A percentile compares a stretch with the other conserved stretches of the same genome.
phyloP scores from a whole-genome alignment of 1,139 yeast species.

The Scheffersomyces cryptocercus region DNA sequence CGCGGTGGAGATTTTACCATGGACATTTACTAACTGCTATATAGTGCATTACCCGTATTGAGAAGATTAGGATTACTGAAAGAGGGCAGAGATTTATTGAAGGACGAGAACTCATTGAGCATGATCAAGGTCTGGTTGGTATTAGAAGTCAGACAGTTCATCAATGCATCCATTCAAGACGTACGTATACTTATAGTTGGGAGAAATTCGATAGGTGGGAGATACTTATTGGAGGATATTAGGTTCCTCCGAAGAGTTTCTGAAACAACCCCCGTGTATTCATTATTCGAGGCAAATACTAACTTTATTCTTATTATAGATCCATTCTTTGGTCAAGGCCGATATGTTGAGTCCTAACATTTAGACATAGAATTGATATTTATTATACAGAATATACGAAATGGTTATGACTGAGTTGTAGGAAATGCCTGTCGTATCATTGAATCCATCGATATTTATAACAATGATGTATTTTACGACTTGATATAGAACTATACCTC shows the following conservation, averaged over 20 bases:
- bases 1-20: not conserved
- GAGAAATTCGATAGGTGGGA: not conserved
- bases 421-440: no score
- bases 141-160: conserved; percentile 82
- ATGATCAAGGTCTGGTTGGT: conserved; percentile 94
- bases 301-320: conserved; percentile 25
- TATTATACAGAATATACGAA: no score
- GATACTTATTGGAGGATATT: not conserved
- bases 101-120: conserved; percentile 61
- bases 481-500: no score
- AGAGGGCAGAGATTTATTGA: conserved; percentile 61
- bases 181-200: conserved; percentile 34
- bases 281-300: conserved; percentile 13
- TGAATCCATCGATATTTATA: no score
- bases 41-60: conserved; percentile 82
- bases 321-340: conserved; percentile 49
- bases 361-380: conserved; percentile 11
- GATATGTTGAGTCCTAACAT: conserved; percentile 52
- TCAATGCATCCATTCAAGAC: conserved; percentile 82
- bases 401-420: no score
- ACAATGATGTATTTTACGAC: no score
- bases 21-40: conserved; percentile 25
- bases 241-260: not conserved
- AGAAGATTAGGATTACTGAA: conserved; percentile 75
- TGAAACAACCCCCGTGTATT: not conserved